Base-by-base conservation (phyloP, 208 protist genomes). In the Trypanosomatidae sp. region DNA sequence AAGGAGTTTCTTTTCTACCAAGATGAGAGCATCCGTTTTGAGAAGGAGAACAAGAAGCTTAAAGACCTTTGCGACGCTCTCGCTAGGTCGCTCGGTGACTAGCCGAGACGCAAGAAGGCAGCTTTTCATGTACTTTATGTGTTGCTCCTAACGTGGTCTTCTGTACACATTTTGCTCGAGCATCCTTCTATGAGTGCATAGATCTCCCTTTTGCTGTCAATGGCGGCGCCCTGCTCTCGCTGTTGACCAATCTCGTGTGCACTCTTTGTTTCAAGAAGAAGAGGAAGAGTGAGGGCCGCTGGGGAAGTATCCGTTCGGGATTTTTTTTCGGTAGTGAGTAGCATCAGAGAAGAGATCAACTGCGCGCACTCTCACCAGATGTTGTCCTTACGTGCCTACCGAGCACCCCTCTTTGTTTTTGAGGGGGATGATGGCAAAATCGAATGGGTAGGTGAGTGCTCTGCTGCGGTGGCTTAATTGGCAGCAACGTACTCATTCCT, bases 1-100 rank as follows among this genome's bases (percentile, higher is more conserved):
- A 81, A 76, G 25, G 85, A 94, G 47, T 82, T 96, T 74, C 71
- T 87, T 39, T 75, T 87, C 36, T 86, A 93, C 70, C 86, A 95
- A 58, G 76, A 81, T 25, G 87, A 92, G 79, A 83, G 79, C 62
- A 64, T 78, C 1, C 79, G 67, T 15, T 75, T 95, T 64, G 91
- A 96, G 58, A 77, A 80, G 58, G 91, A 94, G 66, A 94, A 93
- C 77, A 74, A 83, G 41, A 77, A 91, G 17, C 68, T 95, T 8
- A 74, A 93, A 69, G 72, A 50, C 44, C 73, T 91, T 2, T 96
- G 91, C 69, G 91, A 96, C 68, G 80, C 80, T 7, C 76, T 96
- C 17, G 89, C 86, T 0, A 74, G 66, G 28, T 76, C 85, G 39
- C 71, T 94, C 41, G 74, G 81, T 49, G 71, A 53, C 62, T 78